These are phyloP conservation scores for Pestalotiopsis sp. DNA, from an alignment of 2,329 filamentous ascomycete species.

Conservation along the genomic window DNA sequence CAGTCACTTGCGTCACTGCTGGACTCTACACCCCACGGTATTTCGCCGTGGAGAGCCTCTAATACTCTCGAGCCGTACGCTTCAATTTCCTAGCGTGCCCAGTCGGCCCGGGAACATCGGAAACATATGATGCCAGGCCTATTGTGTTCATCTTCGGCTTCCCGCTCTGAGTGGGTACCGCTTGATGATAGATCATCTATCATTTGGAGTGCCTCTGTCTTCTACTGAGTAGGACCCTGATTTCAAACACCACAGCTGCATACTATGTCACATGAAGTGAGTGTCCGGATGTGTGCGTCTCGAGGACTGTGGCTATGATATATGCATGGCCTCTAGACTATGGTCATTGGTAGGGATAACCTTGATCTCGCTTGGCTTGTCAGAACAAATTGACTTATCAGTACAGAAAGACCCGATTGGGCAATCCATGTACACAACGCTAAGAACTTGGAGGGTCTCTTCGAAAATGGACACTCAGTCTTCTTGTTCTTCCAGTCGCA, in stretches of 20 bases:
- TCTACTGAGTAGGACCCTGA: neutral
- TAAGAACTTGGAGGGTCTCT: neutral
- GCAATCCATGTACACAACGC: neutral
- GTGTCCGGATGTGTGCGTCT: neutral
- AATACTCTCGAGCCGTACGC: neutral
- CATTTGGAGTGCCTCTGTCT: neutral
- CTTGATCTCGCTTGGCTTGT: neutral
- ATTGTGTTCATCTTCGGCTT: neutral
- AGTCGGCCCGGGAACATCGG: neutral
- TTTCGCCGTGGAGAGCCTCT: neutral
- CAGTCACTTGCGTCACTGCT: neutral
- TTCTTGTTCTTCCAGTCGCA: constrained; percentile 5
- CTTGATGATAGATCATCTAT: neutral
- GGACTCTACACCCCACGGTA: neutral
- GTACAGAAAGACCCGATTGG: neutral
- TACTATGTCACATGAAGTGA: neutral
- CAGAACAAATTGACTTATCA: neutral
- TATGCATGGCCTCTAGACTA: neutral
- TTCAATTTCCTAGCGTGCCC: neutral
- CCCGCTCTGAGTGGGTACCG: neutral
- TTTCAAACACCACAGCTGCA: neutral
- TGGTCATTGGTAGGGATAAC: neutral
- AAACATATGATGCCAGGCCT: neutral
- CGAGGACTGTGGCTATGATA: neutral
- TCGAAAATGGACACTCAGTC: neutral